Conservation (phyloP, 768 basidiomycete species). For the Lactarius quietus region DNA sequence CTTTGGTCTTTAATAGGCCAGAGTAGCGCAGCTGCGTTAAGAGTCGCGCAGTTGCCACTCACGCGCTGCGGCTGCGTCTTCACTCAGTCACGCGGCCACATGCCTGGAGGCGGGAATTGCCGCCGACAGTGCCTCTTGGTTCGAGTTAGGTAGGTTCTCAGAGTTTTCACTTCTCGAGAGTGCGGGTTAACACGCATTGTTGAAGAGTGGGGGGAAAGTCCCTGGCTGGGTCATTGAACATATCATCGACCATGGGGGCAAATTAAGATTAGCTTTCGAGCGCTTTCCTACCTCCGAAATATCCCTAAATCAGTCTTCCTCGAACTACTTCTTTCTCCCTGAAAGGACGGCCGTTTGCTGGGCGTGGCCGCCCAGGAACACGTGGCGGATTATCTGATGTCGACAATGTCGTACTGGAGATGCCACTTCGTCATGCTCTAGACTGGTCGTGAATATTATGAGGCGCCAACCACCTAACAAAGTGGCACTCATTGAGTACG, state of each 20-base stretch:
- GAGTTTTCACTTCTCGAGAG: background rate
- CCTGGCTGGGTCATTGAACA: background rate
- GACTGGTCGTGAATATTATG: background rate
- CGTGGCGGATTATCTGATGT: background rate
- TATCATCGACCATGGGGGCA: background rate
- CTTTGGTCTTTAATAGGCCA: background rate
- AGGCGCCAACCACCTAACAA: background rate
- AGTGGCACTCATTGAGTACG: background rate
- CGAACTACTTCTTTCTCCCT: background rate
- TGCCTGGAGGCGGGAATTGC: background rate
- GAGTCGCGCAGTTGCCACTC: background rate
- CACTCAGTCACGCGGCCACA: background rate
- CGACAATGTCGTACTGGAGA: background rate
- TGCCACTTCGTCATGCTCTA: background rate
- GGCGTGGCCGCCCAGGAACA: background rate
- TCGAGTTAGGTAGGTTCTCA: background rate
- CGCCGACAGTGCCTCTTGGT: background rate
- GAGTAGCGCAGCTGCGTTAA: conserved; percentile 3
- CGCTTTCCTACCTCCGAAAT: background rate
- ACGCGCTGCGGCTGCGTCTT: background rate
- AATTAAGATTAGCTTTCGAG: background rate
- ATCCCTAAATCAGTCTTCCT: background rate
- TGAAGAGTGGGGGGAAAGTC: background rate
- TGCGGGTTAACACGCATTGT: background rate
- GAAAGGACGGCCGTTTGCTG: background rate